Percentiles rank a stretch among this genome's conserved stretches.
Conservation (phyloP, 208 protist genomes). For the Kentomonas sorsogonicus region DNA sequence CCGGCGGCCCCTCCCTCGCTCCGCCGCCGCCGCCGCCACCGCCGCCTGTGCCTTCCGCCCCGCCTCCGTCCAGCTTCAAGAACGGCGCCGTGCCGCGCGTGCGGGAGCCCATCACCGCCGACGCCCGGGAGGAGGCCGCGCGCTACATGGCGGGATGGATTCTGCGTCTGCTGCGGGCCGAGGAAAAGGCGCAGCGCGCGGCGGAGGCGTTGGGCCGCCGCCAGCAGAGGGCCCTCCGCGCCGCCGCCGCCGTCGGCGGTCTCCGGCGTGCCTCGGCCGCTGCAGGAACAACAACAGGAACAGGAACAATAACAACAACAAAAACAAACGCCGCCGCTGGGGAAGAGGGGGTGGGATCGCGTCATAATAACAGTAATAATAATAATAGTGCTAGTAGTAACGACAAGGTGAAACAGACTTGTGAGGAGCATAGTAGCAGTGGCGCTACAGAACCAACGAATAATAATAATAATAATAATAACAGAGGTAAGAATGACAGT, state of each 20-base stretch:
- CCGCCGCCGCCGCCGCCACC: not conserved
- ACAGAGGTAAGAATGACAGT: not conserved
- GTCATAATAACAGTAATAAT: too few species aligned
- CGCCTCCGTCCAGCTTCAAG: not conserved
- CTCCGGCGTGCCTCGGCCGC: too few species aligned
- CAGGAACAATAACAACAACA: not conserved
- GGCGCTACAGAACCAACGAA: too few species aligned
- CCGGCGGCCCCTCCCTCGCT: not conserved
- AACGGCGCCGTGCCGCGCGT: conserved; percentile 7
- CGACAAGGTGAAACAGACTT: too few species aligned
- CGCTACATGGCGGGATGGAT: conserved; percentile 52
- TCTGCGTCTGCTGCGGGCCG: conserved; percentile 30
- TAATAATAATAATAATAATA: not conserved
- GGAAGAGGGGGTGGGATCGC: too few species aligned
- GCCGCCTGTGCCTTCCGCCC: not conserved
- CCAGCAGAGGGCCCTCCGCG: conserved; percentile 24
- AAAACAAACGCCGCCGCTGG: too few species aligned
- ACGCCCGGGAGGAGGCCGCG: conserved; percentile 22
- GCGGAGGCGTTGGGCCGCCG: too few species aligned
- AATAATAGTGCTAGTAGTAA: too few species aligned
- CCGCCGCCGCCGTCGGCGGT: conserved; percentile 41
- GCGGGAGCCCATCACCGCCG: conserved; percentile 11
- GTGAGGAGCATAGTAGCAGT: too few species aligned
- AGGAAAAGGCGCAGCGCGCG: conserved; percentile 22
- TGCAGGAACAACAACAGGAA: too few species aligned